Evolutionary conservation across 371 early-diverging fungal species (phyloP).

Genomic region (Mortierella sp.): DNA sequence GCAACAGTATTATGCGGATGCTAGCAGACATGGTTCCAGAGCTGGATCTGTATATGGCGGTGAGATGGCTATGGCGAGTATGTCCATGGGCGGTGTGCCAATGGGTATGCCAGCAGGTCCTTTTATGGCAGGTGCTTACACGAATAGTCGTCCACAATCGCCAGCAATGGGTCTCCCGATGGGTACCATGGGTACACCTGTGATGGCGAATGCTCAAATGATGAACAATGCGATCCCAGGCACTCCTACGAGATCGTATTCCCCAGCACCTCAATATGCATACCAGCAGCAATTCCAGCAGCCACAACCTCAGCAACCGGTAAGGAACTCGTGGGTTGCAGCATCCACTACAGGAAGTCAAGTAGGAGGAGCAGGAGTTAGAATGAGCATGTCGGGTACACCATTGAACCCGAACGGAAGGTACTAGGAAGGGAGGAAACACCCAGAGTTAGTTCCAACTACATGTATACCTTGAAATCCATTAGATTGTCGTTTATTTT

Average conservation of each 20-base stretch:
- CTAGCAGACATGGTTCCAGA: slow-evolving; percentile 2
- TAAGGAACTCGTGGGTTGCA: slow-evolving; percentile 33
- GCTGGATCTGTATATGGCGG: slow-evolving; percentile 7
- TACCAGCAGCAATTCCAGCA: slow-evolving; percentile 15
- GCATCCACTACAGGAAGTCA: slow-evolving; percentile 16
- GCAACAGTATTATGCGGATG: slow-evolving; percentile 13
- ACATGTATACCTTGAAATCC: too few species aligned
- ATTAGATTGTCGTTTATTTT: too few species aligned
- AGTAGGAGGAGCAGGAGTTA: slow-evolving; percentile 9
- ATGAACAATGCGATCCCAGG: slow-evolving; percentile 28
- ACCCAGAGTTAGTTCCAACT: too few species aligned
- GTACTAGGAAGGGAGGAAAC: neutral
- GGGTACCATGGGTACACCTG: slow-evolving; percentile 23
- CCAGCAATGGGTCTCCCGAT: slow-evolving; percentile 31
- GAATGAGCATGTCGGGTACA: slow-evolving; percentile 35
- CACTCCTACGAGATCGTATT: slow-evolving; percentile 41
- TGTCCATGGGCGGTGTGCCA: slow-evolving; percentile 12
- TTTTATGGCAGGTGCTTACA: slow-evolving; percentile 15
- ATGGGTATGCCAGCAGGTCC: slow-evolving; percentile 13
- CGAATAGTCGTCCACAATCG: slow-evolving; percentile 42
- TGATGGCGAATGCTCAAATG: slow-evolving; percentile 18
- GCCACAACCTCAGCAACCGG: slow-evolving; percentile 6
- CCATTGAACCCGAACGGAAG: slow-evolving; percentile 44
- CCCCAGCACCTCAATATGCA: slow-evolving; percentile 35
- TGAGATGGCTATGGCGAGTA: slow-evolving; percentile 12